These are phyloP conservation scores for Gastrolobium villosum DNA, from an alignment of 306 rosid genomes.

Conservation along the genomic window DNA sequence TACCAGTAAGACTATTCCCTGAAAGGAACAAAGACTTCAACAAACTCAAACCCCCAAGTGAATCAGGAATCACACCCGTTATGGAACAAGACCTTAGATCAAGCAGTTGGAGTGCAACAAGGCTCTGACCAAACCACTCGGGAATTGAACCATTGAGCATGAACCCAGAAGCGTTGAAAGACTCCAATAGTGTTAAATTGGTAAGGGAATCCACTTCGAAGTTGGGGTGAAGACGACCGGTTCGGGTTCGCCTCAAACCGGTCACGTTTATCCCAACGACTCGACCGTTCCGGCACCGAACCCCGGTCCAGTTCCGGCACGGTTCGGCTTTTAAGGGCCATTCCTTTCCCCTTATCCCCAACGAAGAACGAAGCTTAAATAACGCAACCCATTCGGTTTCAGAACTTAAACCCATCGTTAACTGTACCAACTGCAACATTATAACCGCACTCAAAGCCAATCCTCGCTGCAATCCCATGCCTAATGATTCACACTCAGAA, in stretches of 20 bases:
- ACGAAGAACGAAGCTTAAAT: constrained; percentile 75
- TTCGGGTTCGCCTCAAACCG: constrained; percentile 67
- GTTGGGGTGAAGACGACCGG: constrained; percentile 51
- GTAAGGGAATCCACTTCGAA: constrained; percentile 75
- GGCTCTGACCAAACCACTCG: constrained; percentile 77
- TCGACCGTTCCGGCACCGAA: constrained; percentile 63
- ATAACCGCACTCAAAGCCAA: constrained; percentile 44
- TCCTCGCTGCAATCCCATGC: constrained; percentile 61
- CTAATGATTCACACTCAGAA: constrained; percentile 36
- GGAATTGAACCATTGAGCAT: constrained; percentile 85
- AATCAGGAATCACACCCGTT: constrained; percentile 67
- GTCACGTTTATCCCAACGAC: constrained; percentile 67
- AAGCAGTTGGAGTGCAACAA: constrained; percentile 64
- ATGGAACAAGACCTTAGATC: constrained; percentile 81
- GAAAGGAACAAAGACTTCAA: constrained; percentile 65
- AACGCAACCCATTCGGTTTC: constrained; percentile 68
- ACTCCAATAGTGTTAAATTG: constrained; percentile 64
- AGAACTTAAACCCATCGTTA: constrained; percentile 52
- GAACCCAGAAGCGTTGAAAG: constrained; percentile 90
- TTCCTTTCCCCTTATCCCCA: constrained; percentile 74
- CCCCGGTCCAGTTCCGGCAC: constrained; percentile 76
- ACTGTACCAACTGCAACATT: constrained; percentile 56
- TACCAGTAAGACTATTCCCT: constrained; percentile 74
- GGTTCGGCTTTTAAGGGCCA: constrained; percentile 85
- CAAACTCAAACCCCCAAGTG: constrained; percentile 65